Percentiles rank a stretch among this genome's conserved stretches.
Evolutionary conservation across 208 protist genomes (phyloP).

Genomic region (Wallacemonas sp.): DNA sequence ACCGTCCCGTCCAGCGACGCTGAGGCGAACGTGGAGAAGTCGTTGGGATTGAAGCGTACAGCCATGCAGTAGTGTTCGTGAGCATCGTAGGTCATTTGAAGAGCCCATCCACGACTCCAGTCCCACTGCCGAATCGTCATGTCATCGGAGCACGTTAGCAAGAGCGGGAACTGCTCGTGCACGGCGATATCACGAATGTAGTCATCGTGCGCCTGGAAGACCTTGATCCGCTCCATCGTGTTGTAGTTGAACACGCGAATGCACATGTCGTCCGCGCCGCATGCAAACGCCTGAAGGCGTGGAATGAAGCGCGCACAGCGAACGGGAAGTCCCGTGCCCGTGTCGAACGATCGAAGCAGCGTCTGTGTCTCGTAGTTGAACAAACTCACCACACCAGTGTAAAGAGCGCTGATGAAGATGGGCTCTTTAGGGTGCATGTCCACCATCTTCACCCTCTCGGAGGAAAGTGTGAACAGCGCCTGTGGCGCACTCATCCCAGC

Average conservation of each 20-base stretch:
- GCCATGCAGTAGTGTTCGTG: constrained; percentile 99
- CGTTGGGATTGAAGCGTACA: constrained; percentile 97
- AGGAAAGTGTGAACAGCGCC: constrained; percentile 72
- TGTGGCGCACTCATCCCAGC: background rate
- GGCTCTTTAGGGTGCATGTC: constrained; percentile 99
- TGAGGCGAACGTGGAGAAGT: constrained; percentile 97
- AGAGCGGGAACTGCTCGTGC: constrained; percentile 95
- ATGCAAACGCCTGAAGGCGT: constrained; percentile 96
- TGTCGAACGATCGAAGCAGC: constrained; percentile 97
- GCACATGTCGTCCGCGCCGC: constrained; percentile 95
- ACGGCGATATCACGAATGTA: constrained; percentile 97
- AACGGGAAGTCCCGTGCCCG: constrained; percentile 90
- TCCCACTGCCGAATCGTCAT: constrained; percentile 98
- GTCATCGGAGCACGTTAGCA: constrained; percentile 98
- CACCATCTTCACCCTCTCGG: constrained; percentile 98
- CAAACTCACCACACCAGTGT: constrained; percentile 94
- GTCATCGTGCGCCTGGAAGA: constrained; percentile 97
- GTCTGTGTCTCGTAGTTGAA: constrained; percentile 97
- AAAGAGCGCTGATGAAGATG: constrained; percentile 94
- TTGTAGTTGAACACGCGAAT: constrained; percentile 99
- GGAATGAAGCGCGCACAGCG: constrained; percentile 96
- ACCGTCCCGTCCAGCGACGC: constrained; percentile 97
- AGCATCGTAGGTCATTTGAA: constrained; percentile 94
- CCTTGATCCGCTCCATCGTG: constrained; percentile 97
- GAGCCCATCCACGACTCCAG: constrained; percentile 96